A percentile compares a stretch with the other conserved stretches of the same genome.
Evolutionary conservation across 495 filamentous ascomycete species (phyloP).

Genomic region (Trichoderma reesei): DNA sequence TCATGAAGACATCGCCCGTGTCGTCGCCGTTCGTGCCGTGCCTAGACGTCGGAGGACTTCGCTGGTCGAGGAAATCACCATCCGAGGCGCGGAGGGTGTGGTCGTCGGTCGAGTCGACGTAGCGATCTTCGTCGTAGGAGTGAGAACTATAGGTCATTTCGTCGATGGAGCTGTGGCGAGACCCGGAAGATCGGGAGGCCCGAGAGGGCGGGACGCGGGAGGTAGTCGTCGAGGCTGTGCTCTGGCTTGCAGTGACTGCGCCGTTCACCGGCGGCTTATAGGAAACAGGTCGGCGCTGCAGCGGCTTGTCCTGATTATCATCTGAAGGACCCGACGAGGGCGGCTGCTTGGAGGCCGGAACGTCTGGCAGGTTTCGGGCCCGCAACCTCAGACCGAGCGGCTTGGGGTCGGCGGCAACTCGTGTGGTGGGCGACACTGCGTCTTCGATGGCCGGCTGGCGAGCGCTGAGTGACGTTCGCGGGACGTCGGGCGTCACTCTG

Average conservation of each 20-base stretch:
- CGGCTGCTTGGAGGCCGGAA: slow-evolving; percentile 27
- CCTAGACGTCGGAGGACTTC: slow-evolving; percentile 30
- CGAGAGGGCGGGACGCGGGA: slow-evolving; percentile 37
- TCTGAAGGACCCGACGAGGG: slow-evolving; percentile 20
- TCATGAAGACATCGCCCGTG: slow-evolving; percentile 44
- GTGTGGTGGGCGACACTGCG: slow-evolving; percentile 1
- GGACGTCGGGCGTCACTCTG: neutral
- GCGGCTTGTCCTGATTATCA: slow-evolving; percentile 29
- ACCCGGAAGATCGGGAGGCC: slow-evolving; percentile 39
- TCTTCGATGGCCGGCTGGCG: neutral
- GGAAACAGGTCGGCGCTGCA: slow-evolving; percentile 33
- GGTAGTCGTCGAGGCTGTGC: slow-evolving; percentile 3
- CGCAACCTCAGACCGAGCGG: slow-evolving; percentile 23
- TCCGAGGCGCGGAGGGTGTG: slow-evolving; percentile 41
- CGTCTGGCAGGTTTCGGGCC: slow-evolving; percentile 32
- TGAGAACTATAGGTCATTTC: slow-evolving; percentile 36
- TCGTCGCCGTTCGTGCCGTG: slow-evolving; percentile 35
- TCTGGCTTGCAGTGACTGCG: slow-evolving; percentile 15
- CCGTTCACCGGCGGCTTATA: slow-evolving; percentile 26
- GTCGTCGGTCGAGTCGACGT: slow-evolving; percentile 34
- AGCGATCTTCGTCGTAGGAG: slow-evolving; percentile 26
- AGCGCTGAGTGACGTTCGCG: neutral
- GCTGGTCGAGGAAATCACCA: slow-evolving; percentile 28
- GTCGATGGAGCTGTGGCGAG: slow-evolving; percentile 36
- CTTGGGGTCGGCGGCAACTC: slow-evolving; percentile 12